Base-by-base conservation (phyloP, 2,329 filamentous ascomycete genomes). In the Ophiostoma populinum region DNA sequence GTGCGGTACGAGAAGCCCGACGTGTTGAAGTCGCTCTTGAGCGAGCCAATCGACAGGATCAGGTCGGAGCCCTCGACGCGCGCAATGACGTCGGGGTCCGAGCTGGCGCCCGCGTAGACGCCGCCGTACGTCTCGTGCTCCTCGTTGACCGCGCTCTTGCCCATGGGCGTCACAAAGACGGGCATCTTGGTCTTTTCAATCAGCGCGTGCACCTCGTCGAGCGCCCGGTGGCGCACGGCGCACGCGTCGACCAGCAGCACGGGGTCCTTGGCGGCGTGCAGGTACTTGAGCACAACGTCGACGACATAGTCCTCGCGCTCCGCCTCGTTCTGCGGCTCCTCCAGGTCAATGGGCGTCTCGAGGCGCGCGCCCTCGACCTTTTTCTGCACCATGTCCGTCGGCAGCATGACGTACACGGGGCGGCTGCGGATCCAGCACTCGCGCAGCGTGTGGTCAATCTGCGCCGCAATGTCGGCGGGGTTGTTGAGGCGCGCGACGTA, bases 91-190 rank as follows among this genome's bases (percentile, higher is more conserved):
- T 66, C 65, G 1, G 70, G 63, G 35, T 75, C 68, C 21, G 76
- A 83, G 24, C 77, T 81, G 39, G 67, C 67, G n/a, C 85, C 85
- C 7, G 79, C 78, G 52, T 92, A 92, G 5, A 92, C 80, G 43
- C 85, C 85, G 16, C 80, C 80, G 45, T 78, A 92, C 48, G 70
- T 79, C n/a, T 66, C 60, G 31, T 79, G 65, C 2, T 67, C 68
- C 54, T 93, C 83, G 47, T 90, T 68, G 31, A 93, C 68, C 15
- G 80, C 79, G 13, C 82, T 71, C 58, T 92, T 92, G 31, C 83
- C 83, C 79, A 92, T 92, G 3, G 83, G 81, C 0, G 82, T 79
- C n/a, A 86, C 80, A 46, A 90, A 92, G 0, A 80, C 77, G 5
- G 85, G 83, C 7, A 92, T 60, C 4, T 70, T 63, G 1, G 80